Conservation (phyloP, 1,139 yeast genomes). For the Taphrina populina region DNA sequence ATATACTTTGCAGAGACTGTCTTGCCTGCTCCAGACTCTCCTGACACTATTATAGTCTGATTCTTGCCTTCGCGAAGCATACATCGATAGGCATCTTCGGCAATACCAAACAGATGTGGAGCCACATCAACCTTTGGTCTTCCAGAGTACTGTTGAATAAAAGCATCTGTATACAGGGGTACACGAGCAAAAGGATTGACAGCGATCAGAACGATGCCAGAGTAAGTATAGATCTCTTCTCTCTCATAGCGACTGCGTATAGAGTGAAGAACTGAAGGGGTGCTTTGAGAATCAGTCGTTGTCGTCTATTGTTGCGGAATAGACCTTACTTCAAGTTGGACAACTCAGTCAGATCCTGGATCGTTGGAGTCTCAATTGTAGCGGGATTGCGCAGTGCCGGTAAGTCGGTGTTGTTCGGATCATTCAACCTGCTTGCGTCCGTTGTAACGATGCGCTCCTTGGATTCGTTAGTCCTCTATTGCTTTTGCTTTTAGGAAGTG, state of each 20-base stretch:
- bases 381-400: conserved; percentile 94
- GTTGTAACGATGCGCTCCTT: conserved; percentile 27
- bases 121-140: conserved; percentile 89
- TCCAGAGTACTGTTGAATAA: conserved; percentile 91
- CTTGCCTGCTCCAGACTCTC: conserved; percentile 99
- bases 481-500: background rate
- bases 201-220: conserved; percentile 95
- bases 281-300: conserved; percentile 84
- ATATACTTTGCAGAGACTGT: conserved; percentile 96
- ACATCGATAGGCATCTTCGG: conserved; percentile 95
- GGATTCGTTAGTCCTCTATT: background rate
- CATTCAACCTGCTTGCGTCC: conserved; percentile 52
- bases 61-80: conserved; percentile 82
- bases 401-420: conserved; percentile 54
- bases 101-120: conserved; percentile 96
- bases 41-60: conserved; percentile 95
- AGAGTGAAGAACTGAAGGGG: conserved; percentile 90
- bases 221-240: conserved; percentile 87
- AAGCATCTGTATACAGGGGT: conserved; percentile 83
- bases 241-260: conserved; percentile 79
- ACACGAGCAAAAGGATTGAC: conserved; percentile 92
- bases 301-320: conserved; percentile 60
- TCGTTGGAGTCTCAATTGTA: conserved; percentile 67
- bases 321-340: conserved; percentile 94
- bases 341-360: conserved; percentile 87